A percentile compares a stretch with the other conserved stretches of the same genome.
Evolutionary conservation across 805 yeast species (phyloP).

Genomic region (Suhomyces vadensis): DNA sequence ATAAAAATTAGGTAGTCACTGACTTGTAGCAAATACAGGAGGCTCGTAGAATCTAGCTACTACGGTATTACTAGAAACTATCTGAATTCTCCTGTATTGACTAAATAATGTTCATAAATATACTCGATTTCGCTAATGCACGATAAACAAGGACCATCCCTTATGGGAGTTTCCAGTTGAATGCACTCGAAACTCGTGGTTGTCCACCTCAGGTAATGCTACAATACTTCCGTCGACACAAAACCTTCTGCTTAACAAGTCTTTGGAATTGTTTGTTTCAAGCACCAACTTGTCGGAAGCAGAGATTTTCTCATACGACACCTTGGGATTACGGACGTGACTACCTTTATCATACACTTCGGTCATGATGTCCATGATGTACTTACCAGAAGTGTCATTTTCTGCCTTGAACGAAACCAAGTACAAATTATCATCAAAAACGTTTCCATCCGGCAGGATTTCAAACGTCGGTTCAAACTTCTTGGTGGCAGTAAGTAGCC

Average conservation of each 20-base stretch:
- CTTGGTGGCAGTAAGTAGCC: constrained; percentile 55
- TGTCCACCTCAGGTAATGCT: constrained; percentile 25
- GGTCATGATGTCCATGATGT: constrained; percentile 55
- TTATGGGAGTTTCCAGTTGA: constrained; percentile 21
- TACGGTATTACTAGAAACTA: too few species aligned
- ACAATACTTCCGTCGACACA: constrained; percentile 68
- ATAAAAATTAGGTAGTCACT: too few species aligned
- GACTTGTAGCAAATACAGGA: too few species aligned
- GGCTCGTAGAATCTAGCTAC: too few species aligned
- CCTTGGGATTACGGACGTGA: constrained; percentile 52
- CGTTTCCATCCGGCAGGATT: constrained; percentile 61
- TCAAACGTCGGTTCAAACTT: constrained; percentile 60
- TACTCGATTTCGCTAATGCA: constrained; percentile 10
- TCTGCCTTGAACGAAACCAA: constrained; percentile 45
- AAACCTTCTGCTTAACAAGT: constrained; percentile 44
- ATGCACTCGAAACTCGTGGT: constrained; percentile 15
- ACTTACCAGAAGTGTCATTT: constrained; percentile 19
- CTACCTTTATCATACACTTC: constrained; percentile 57
- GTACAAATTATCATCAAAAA: constrained; percentile 44
- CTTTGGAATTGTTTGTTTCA: constrained; percentile 12
- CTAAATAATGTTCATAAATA: constrained; percentile 1
- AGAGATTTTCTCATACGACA: constrained; percentile 43
- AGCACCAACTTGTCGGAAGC: constrained; percentile 27
- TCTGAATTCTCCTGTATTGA: too few species aligned
- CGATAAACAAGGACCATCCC: constrained; percentile 21